Evolutionary conservation across 495 filamentous ascomycete genomes (phyloP), one percentile per base, ranked within the genome.

Genomic region (Aspergillus olivimuriae): DNA sequence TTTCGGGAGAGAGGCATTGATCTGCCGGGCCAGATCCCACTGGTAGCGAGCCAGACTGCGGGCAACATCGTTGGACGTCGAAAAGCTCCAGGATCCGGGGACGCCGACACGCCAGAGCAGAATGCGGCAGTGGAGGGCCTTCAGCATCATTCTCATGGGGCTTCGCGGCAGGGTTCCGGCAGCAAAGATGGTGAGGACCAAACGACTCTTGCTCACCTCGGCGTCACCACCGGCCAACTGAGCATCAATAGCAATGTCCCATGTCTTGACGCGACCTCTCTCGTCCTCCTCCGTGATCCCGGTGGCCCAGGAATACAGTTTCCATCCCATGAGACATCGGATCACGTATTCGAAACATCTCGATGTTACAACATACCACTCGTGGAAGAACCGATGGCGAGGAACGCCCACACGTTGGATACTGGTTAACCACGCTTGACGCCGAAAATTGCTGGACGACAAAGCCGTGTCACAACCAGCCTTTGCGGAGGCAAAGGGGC

Each of bases 331-430:
- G 0, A 87, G 47, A 46, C 89, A 89, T 36, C 87, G 77, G n/a
- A 87, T 50, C 39, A 85, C 80, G 31, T 94, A 83, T 52, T 94
- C 94, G 16, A 85, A 55, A 32, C 82, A 84, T 68, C 95, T 89
- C 35, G 86, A 73, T 4, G 75, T 72, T 34, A 97, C 73, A 0
- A 90, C 90, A 12, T 83, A 81, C 47, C 86, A 81, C 60, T 95
- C 91, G 14, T 89, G 80, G 51, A 87, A 73, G 55, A 95, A 87
- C 38, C 81, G 81, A 57, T 94, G 87, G 10, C 82, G 79, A 15
- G 91, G 91, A n/a, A 97, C 84, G 72, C 89, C 94, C 11, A 95
- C 87, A 16, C 86, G 88, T 65, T 96, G 91, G 47, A 96, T 82
- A 3, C 91, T 90, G 2, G 91, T 96, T 38, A 95, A 79, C 89